Evolutionary conservation across 345 rosid genomes (phyloP).

Genomic region (Mangifera indica): DNA sequence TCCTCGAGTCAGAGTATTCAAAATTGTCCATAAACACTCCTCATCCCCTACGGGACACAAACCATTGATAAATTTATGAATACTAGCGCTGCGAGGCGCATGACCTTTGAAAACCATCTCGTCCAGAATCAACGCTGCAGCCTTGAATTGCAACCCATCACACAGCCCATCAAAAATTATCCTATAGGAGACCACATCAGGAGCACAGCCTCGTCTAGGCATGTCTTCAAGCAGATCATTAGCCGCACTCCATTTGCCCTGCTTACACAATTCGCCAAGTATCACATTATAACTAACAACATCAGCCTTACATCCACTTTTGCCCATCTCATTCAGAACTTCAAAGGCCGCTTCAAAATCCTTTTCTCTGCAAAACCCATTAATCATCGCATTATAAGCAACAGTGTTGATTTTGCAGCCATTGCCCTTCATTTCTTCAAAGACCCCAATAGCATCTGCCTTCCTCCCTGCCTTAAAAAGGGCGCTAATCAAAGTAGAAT

Average conservation of each 20-base stretch:
- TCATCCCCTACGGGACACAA: slow-evolving; percentile 41
- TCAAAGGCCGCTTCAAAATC: slow-evolving; percentile 54
- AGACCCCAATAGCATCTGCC: slow-evolving; percentile 41
- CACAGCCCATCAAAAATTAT: slow-evolving; percentile 71
- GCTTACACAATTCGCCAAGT: slow-evolving; percentile 54
- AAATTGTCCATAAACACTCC: slow-evolving; percentile 40
- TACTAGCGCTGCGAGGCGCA: slow-evolving; percentile 42
- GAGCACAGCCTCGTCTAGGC: slow-evolving; percentile 68
- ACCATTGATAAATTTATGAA: slow-evolving; percentile 36
- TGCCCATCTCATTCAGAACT: slow-evolving; percentile 57
- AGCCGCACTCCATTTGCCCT: slow-evolving; percentile 56
- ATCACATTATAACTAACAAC: slow-evolving; percentile 65
- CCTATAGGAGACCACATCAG: slow-evolving; percentile 73
- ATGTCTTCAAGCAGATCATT: slow-evolving; percentile 74
- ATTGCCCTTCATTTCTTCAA: slow-evolving; percentile 58
- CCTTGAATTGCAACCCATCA: slow-evolving; percentile 41
- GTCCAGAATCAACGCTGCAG: slow-evolving; percentile 61
- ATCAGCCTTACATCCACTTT: slow-evolving; percentile 57
- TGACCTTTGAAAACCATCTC: slow-evolving; percentile 86
- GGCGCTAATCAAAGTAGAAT: slow-evolving; percentile 54
- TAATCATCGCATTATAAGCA: slow-evolving; percentile 65
- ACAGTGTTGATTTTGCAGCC: slow-evolving; percentile 59
- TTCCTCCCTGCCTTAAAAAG: slow-evolving; percentile 52
- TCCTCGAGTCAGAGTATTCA: slow-evolving; percentile 40
- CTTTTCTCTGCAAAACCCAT: slow-evolving; percentile 44